Percentiles rank a stretch among this genome's conserved stretches.
Evolutionary conservation across 768 basidiomycete species (phyloP).

Genomic region (Tubosaeta sp.): DNA sequence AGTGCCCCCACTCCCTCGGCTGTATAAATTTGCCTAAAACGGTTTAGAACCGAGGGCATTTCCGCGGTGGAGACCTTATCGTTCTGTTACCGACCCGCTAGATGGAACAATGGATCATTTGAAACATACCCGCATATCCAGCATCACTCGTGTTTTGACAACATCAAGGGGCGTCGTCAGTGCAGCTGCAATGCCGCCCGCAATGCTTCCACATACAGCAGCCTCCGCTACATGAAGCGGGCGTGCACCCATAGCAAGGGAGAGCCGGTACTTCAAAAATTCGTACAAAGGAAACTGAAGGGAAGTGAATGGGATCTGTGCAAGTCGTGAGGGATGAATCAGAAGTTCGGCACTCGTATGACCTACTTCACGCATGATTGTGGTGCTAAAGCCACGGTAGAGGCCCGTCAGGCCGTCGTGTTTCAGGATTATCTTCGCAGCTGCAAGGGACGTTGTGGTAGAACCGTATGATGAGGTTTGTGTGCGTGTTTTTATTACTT

Average conservation of each 20-base stretch:
- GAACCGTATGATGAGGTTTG: slow-evolving; percentile 79
- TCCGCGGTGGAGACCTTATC: slow-evolving; percentile 47
- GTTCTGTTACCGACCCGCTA: background rate
- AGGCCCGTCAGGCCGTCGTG: slow-evolving; percentile 73
- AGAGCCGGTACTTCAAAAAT: slow-evolving; percentile 67
- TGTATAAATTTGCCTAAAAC: slow-evolving; percentile 62
- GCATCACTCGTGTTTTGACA: slow-evolving; percentile 95
- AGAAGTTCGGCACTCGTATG: background rate
- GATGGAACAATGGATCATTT: background rate
- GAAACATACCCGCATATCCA: slow-evolving; percentile 71
- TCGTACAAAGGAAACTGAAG: slow-evolving; percentile 97
- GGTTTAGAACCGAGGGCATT: slow-evolving; percentile 50
- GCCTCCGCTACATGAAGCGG: slow-evolving; percentile 68
- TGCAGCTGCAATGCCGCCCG: slow-evolving; percentile 87
- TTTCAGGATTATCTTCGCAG: slow-evolving; percentile 51
- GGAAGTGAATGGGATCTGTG: slow-evolving; percentile 92
- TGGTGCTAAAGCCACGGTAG: slow-evolving; percentile 83
- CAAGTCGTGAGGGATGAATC: slow-evolving; percentile 4
- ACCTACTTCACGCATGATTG: slow-evolving; percentile 62
- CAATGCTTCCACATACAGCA: slow-evolving; percentile 84
- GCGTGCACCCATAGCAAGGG: slow-evolving; percentile 49
- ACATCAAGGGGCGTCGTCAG: slow-evolving; percentile 95
- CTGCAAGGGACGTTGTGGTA: slow-evolving; percentile 55
- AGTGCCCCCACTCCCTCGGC: slow-evolving; percentile 72
- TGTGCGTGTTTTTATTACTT: slow-evolving; percentile 90